phyloP scores from a whole-genome alignment of 2,329 filamentous ascomycete species.

The Neurospora crassa region DNA sequence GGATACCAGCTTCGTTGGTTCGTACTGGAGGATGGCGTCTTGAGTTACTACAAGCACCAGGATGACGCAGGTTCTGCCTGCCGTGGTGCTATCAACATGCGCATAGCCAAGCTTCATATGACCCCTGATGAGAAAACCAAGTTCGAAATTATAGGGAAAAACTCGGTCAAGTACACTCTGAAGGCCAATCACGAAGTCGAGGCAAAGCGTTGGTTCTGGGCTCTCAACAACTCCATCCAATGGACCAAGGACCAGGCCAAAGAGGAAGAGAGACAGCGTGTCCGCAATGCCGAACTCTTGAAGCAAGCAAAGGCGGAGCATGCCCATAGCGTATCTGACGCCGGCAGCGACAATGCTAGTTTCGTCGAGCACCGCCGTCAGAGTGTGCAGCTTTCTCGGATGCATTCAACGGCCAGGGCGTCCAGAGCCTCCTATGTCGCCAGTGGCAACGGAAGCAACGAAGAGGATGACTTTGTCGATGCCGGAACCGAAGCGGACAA shows the following conservation, averaged over 20 bases:
- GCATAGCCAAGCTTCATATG: slow-evolving; percentile 90
- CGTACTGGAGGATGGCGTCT: slow-evolving; percentile 89
- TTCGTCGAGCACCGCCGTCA: slow-evolving; percentile 34
- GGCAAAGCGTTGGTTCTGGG: slow-evolving; percentile 98
- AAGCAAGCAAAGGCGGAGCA: slow-evolving; percentile 72
- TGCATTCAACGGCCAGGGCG: slow-evolving; percentile 29
- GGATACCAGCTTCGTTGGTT: slow-evolving; percentile 98
- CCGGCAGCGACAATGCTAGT: slow-evolving; percentile 43
- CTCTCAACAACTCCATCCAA: slow-evolving; percentile 95
- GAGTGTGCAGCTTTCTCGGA: slow-evolving; percentile 36
- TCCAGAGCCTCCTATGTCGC: slow-evolving; percentile 24
- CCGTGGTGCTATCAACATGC: slow-evolving; percentile 97
- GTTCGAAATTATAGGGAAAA: slow-evolving; percentile 96
- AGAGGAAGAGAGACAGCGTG: slow-evolving; percentile 72
- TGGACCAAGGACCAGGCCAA: slow-evolving; percentile 96
- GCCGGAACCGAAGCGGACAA: slow-evolving; percentile 34
- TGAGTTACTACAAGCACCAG: slow-evolving; percentile 99
- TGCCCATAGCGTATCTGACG: slow-evolving; percentile 35
- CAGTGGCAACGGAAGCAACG: slow-evolving; percentile 41
- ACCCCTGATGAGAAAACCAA: slow-evolving; percentile 94
- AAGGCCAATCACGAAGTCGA: slow-evolving; percentile 98
- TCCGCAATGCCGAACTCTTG: slow-evolving; percentile 64
- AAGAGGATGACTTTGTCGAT: slow-evolving; percentile 45
- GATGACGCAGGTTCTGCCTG: slow-evolving; percentile 95
- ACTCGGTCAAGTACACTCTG: slow-evolving; percentile 94